A percentile compares a stretch with the other conserved stretches of the same genome.
phyloP scores from a whole-genome alignment of 306 rosid genomes.

The Dryas alaskensis region DNA sequence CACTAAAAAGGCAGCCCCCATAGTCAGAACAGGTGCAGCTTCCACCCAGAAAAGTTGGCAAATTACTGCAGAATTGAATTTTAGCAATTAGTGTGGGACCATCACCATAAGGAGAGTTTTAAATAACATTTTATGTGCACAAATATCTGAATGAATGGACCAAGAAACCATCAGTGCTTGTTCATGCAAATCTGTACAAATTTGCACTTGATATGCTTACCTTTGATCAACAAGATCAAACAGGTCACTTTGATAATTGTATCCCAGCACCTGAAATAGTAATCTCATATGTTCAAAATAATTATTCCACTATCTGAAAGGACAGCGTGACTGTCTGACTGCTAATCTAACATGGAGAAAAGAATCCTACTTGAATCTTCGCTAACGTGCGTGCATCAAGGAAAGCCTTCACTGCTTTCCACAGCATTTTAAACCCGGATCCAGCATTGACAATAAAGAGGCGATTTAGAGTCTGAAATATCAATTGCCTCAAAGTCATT shows the following conservation, averaged over 20 bases:
- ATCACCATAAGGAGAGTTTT: no score
- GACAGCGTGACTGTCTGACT: not conserved
- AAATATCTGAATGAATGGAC: not conserved
- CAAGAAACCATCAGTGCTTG: not conserved
- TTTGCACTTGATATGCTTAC: slow-evolving; percentile 32
- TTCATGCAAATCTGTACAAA: not conserved
- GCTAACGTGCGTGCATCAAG: slow-evolving; percentile 68
- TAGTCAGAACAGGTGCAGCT: slow-evolving; percentile 68
- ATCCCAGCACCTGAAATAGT: slow-evolving; percentile 68
- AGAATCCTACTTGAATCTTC: slow-evolving; percentile 60
- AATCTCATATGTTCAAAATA: not conserved
- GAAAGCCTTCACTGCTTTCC: slow-evolving; percentile 80
- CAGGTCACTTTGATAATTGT: slow-evolving; percentile 47
- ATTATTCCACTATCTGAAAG: not conserved
- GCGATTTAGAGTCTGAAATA: slow-evolving; percentile 65
- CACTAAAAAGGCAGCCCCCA: slow-evolving; percentile 82
- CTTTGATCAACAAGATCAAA: slow-evolving; percentile 58
- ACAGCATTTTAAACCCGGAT: slow-evolving; percentile 71
- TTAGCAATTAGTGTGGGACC: no score
- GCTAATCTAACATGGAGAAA: not conserved
- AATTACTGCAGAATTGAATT: slow-evolving; percentile 45
- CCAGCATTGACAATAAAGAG: slow-evolving; percentile 87
- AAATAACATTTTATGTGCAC: no score
- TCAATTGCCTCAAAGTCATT: not conserved
- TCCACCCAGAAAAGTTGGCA: slow-evolving; percentile 87